Evolutionary conservation across 2,329 filamentous ascomycete genomes (phyloP).

Genomic region (Cladosporium sphaerospermum): DNA sequence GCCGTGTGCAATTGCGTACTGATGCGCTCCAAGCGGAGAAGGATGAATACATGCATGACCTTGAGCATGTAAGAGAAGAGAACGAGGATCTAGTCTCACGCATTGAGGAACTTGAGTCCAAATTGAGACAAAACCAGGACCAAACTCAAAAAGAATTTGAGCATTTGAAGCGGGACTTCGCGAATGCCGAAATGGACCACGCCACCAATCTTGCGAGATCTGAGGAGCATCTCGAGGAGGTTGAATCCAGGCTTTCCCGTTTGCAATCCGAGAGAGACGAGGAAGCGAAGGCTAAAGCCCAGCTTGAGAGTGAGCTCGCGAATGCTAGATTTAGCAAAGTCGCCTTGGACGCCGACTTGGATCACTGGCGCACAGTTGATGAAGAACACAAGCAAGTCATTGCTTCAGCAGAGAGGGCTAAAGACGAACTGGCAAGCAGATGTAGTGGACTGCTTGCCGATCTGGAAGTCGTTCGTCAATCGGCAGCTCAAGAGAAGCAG

Average conservation of each 20-base stretch:
- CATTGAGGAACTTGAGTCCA: constrained; percentile 32
- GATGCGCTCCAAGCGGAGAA: constrained; percentile 38
- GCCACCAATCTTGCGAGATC: constrained; percentile 35
- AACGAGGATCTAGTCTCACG: constrained; percentile 39
- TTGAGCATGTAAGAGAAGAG: constrained; percentile 34
- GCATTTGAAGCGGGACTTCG: constrained; percentile 34
- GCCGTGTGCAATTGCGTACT: constrained; percentile 32
- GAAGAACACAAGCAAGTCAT: constrained; percentile 1
- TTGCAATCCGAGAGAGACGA: constrained; percentile 8
- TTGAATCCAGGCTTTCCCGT: not conserved
- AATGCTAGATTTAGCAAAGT: constrained; percentile 7
- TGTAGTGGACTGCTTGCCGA: not conserved
- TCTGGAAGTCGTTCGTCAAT: not conserved
- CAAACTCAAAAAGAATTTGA: constrained; percentile 31
- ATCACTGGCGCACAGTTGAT: not conserved
- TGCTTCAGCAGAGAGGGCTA: not conserved
- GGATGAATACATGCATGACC: constrained; percentile 30
- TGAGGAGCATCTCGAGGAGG: constrained; percentile 5
- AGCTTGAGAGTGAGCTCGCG: constrained; percentile 12
- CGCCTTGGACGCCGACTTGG: not conserved
- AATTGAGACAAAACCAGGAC: constrained; percentile 32
- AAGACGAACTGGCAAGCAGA: not conserved
- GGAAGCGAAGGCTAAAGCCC: not conserved
- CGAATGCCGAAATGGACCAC: constrained; percentile 40
- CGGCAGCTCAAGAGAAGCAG: not conserved